Base-by-base conservation (phyloP, 1,284 basidiomycete genomes). In the Cryptococcus hybrid region DNA sequence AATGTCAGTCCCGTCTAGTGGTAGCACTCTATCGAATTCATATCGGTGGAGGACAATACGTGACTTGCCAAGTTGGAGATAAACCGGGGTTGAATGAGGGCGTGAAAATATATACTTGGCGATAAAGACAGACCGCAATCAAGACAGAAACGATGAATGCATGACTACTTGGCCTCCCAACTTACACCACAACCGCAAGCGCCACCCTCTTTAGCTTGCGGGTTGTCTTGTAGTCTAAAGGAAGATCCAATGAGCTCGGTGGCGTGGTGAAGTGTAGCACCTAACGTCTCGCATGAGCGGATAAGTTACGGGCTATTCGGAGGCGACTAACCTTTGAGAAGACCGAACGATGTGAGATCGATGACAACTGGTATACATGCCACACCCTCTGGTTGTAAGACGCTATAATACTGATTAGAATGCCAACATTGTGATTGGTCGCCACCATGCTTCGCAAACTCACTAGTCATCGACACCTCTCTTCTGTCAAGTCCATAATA, bases 121-220 rank as follows among this genome's bases (percentile, higher is more conserved):
- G 30, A 30, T 30, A 30, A 30, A 30, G 2, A 4, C 30, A 30
- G 30, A 30, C 30, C 30, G 30, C 30, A 30, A 30, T 30, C 30
- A 30, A 30, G 30, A 30, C 30, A 30, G 30, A 45, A 45, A 45
- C 7, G 43, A n/a, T 30, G 30, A 30, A 39, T 51, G 36, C 50
- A n/a, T 13, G 8, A 54, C 36, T 44, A 52, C 59, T 73, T 75
- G 12, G 74, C 70, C 58, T 77, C 75, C 77, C 77, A 78, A 51
- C 80, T 81, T 37, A 84, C 80, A 18, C 83, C 83, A 58, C 83
- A 84, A 12, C 83, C 83, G 54, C 83, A 84, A 5, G 80, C 80
- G 12, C 79, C 80, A 11, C 82, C 81, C 50, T 83, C 79, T 56
- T 77, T 77, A 7, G 82, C 82, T 60, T 83, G 81, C n/a, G 83